Evolutionary conservation across 805 yeast genomes (phyloP), one percentile per base, ranked within the genome.

Genomic region (Yarrowia bubula): DNA sequence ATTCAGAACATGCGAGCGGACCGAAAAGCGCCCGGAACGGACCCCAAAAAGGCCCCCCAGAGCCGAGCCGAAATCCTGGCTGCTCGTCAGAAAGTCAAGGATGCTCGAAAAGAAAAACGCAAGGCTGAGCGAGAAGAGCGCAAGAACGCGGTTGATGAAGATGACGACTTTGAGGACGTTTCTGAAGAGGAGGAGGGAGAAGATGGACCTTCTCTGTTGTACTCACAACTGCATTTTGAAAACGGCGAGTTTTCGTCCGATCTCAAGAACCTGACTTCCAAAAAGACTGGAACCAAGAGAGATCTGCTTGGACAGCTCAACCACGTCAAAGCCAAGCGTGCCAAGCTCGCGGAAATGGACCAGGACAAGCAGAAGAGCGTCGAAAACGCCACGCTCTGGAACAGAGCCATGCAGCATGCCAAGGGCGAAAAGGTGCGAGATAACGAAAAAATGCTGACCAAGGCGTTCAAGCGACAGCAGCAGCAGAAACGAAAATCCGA

Each of bases 1-100:
- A 92, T 95, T 68, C 83, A 79, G 65, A 77, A 77, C 8, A 72
- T 95, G 77, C 85, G 86, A 69, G 92, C 87, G 65, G 88, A 84
- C 76, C 86, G 99, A 74, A 92, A 88, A 71, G 99, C 98, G 1
- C 95, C 96, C 0, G 98, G 98, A 1, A 79, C 92, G 0, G 87
- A 85, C 51, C 85, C 81, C 4, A 79, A 82, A 4, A 97, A 97
- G 28, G 95, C 97, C 0, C 92, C 92, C 14, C 82, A 86, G 66
- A 89, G 93, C 10, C 82, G 98, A 75, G 96, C 91, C 69, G 92
- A 88, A 46, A 86, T 89, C 60, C 77, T 90, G 64, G 86, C 82
- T 41, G 89, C 86, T 69, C 84, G 96, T 67, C 81, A 80, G 67
- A 81, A 78, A 62, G 83, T 81, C 65, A 70, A 75, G 66, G 83